phyloP scores from a whole-genome alignment of 495 filamentous ascomycete species.

The Cairneyella variabilis region DNA sequence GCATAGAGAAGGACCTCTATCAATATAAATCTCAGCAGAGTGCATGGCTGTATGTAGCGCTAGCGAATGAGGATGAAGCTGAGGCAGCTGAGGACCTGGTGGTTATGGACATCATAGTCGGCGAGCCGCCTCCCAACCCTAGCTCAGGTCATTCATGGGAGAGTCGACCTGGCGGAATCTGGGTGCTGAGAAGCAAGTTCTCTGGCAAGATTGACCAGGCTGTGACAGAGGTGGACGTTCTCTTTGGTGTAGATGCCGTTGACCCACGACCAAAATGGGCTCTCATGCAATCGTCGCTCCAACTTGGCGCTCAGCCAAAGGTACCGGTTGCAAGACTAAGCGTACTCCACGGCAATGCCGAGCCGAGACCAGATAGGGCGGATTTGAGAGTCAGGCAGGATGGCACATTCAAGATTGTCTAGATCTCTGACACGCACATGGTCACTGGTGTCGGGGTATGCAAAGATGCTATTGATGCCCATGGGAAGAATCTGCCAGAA shows the following conservation, averaged over 20 bases:
- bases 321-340: slow-evolving; percentile 35
- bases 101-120: slow-evolving; percentile 77
- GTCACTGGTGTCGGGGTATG: slow-evolving; percentile 83
- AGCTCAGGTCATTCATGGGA: slow-evolving; percentile 62
- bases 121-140: slow-evolving; percentile 59
- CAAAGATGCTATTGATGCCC: slow-evolving; percentile 60
- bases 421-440: slow-evolving; percentile 85
- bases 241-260: slow-evolving; percentile 91
- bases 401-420: slow-evolving; percentile 96
- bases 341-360: slow-evolving; percentile 29
- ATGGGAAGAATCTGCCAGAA: slow-evolving; percentile 39
- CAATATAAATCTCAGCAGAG: slow-evolving; percentile 64
- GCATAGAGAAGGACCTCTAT: slow-evolving; percentile 90
- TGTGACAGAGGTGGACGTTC: slow-evolving; percentile 83
- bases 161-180: slow-evolving; percentile 70
- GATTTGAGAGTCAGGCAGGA: slow-evolving; percentile 70
- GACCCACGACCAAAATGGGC: slow-evolving; percentile 74
- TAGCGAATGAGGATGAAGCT: slow-evolving; percentile 86
- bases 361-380: slow-evolving; percentile 38
- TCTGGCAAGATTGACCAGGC: slow-evolving; percentile 71
- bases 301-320: slow-evolving; percentile 28
- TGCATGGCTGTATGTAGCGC: slow-evolving; percentile 78
- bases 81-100: slow-evolving; percentile 66
- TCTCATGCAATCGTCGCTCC: slow-evolving; percentile 33
- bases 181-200: slow-evolving; percentile 70